Percentiles rank a stretch among this genome's conserved stretches.
Conservation (phyloP, 1,139 yeast genomes). For the Candida sp. region DNA sequence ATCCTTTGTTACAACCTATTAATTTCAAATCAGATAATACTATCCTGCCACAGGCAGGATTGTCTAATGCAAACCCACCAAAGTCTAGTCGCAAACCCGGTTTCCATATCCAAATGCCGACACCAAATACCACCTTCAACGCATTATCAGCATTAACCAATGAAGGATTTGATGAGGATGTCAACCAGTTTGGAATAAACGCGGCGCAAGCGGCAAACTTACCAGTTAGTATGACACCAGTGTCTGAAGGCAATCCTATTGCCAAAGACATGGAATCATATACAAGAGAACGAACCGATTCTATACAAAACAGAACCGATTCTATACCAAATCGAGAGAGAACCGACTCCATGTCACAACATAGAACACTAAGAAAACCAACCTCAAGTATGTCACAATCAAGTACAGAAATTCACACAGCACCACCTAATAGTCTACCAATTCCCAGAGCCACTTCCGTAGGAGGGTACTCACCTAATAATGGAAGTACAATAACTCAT, state of each 20-base stretch:
- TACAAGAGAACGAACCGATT: neutral
- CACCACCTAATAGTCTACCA: constrained; percentile 10
- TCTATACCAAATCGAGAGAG: constrained; percentile 3
- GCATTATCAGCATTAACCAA: constrained; percentile 35
- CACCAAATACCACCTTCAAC: constrained; percentile 35
- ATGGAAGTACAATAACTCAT: neutral
- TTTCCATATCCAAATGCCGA: constrained; percentile 48
- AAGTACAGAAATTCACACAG: constrained; percentile 3
- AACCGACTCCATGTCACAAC: constrained; percentile 12
- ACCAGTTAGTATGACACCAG: constrained; percentile 75
- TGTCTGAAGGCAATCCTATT: constrained; percentile 52
- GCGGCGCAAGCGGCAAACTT: constrained; percentile 46
- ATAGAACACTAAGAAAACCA: constrained; percentile 5
- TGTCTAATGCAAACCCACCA: neutral
- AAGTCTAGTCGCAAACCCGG: constrained; percentile 27
- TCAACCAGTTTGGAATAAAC: constrained; percentile 66
- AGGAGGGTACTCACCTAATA: constrained; percentile 10
- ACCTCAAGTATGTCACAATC: constrained; percentile 8
- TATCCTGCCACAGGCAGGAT: constrained; percentile 1
- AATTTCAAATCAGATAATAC: constrained; percentile 36
- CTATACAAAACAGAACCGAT: neutral
- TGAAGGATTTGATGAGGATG: constrained; percentile 31
- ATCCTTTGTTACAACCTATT: constrained; percentile 59
- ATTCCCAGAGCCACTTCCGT: constrained; percentile 14
- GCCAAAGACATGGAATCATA: constrained; percentile 8